Conservation (phyloP, 495 filamentous ascomycete species). For the Aspergillus indologenus region DNA sequence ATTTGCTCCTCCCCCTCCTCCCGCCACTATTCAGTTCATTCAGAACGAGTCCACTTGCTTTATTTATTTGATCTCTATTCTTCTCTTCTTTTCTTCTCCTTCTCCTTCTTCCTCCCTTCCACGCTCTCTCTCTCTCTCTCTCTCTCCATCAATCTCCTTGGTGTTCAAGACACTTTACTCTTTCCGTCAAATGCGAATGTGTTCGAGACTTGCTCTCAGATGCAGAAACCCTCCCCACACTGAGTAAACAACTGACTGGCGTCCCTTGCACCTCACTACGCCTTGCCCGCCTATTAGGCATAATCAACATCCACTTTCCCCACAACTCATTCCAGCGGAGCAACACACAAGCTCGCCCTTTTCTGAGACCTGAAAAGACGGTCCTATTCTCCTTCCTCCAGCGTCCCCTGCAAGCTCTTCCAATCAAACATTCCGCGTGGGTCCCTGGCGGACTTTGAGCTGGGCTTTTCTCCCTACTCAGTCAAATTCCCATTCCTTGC, state of each 20-base stretch:
- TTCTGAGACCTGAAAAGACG: not conserved
- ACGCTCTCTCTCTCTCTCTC: constrained; percentile 2
- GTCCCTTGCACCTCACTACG: not conserved
- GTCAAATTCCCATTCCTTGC: not conserved
- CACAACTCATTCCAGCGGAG: not conserved
- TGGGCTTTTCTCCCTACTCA: not conserved
- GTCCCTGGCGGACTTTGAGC: not conserved
- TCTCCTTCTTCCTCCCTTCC: constrained; percentile 2
- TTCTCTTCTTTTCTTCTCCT: not conserved
- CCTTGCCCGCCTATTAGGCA: not conserved
- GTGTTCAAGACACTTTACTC: not conserved
- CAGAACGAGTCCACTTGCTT: not conserved
- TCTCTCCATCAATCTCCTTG: not conserved
- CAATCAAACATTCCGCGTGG: not conserved
- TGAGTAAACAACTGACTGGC: not conserved
- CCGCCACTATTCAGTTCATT: constrained; percentile 1
- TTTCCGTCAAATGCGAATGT: not conserved
- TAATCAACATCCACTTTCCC: not conserved
- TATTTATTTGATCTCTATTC: not conserved
- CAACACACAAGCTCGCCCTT: not conserved
- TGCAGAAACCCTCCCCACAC: not conserved
- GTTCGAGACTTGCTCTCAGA: not conserved
- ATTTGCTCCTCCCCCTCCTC: not conserved
- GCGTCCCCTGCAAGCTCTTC: not conserved
- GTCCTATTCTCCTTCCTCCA: not conserved